phyloP scores from a whole-genome alignment of 2,329 filamentous ascomycete species.

The Fusarium guadeloupense region DNA sequence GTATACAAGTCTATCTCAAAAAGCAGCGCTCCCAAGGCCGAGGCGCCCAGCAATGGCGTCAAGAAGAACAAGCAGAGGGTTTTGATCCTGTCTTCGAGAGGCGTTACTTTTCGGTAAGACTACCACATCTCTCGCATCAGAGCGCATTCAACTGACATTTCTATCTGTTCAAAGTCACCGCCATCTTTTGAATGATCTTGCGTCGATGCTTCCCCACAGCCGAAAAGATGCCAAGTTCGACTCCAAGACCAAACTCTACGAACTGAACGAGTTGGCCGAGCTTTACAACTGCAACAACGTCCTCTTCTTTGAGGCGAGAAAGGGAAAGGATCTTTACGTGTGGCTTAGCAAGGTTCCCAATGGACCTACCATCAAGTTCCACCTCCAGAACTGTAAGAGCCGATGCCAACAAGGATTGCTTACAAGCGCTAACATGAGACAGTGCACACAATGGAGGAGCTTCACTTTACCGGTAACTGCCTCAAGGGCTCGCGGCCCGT shows the following conservation, averaged over 20 bases:
- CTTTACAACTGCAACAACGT: slow-evolving; percentile 95
- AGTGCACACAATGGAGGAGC: slow-evolving; percentile 96
- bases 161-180: slow-evolving; percentile 72
- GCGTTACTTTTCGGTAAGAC: slow-evolving; percentile 83
- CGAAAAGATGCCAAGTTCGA: slow-evolving; percentile 97
- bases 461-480: slow-evolving; percentile 97
- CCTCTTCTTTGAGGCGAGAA: slow-evolving; percentile 94
- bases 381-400: slow-evolving; percentile 76
- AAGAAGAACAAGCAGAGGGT: slow-evolving; percentile 79
- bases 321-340: slow-evolving; percentile 92
- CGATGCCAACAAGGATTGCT: not conserved
- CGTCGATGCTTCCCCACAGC: slow-evolving; percentile 87
- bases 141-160: slow-evolving; percentile 31
- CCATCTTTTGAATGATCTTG: slow-evolving; percentile 89
- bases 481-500: slow-evolving; percentile 91
- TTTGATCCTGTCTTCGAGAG: slow-evolving; percentile 89
- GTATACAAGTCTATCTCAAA: slow-evolving; percentile 81
- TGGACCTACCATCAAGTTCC: slow-evolving; percentile 69
- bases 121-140: not conserved
- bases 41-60: slow-evolving; percentile 58
- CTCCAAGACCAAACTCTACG: slow-evolving; percentile 87
- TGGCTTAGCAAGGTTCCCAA: slow-evolving; percentile 93
- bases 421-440: slow-evolving; percentile 37
- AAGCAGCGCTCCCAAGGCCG: slow-evolving; percentile 58
- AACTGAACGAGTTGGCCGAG: slow-evolving; percentile 79